Evolutionary conservation across 192 early-diverging fungal species (phyloP).

Genomic region (Anaeromyces robustus): DNA sequence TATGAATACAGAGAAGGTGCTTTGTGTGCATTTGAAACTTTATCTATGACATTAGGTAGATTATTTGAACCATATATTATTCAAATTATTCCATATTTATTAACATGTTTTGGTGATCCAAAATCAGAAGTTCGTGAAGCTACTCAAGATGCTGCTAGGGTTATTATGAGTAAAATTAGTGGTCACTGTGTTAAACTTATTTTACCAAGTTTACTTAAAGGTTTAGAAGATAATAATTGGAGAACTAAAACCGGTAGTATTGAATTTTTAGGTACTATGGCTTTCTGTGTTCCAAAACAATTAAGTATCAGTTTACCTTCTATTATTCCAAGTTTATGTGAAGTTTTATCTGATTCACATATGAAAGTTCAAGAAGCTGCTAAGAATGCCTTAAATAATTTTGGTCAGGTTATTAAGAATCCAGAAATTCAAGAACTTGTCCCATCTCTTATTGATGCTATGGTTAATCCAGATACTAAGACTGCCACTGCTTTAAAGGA

Average conservation of each 20-base stretch:
- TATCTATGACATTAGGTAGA: constrained; percentile 67
- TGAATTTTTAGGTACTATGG: constrained; percentile 89
- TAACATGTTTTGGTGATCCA: constrained; percentile 74
- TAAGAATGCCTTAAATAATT: constrained; percentile 61
- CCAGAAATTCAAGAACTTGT: constrained; percentile 92
- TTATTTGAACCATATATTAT: constrained; percentile 86
- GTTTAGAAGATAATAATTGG: constrained; percentile 82
- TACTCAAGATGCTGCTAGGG: constrained; percentile 68
- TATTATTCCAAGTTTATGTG: constrained; percentile 79
- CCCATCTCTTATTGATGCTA: constrained; percentile 66
- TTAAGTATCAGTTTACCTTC: constrained; percentile 75
- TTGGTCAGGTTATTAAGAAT: constrained; percentile 93
- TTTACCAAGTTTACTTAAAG: constrained; percentile 71
- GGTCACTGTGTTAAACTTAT: constrained; percentile 95
- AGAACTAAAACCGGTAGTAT: constrained; percentile 94
- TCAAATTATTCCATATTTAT: constrained; percentile 75
- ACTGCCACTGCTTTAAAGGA: constrained; percentile 66
- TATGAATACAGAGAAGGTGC: constrained; percentile 76
- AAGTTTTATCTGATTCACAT: constrained; percentile 87
- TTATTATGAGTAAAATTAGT: constrained; percentile 88
- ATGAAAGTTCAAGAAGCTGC: constrained; percentile 77
- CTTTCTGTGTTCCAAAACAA: constrained; percentile 89
- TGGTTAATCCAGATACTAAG: constrained; percentile 74
- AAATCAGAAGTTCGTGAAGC: constrained; percentile 79
- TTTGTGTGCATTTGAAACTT: constrained; percentile 81